Base-by-base conservation (phyloP, 768 basidiomycete species). In the Mycena kentingensis region DNA sequence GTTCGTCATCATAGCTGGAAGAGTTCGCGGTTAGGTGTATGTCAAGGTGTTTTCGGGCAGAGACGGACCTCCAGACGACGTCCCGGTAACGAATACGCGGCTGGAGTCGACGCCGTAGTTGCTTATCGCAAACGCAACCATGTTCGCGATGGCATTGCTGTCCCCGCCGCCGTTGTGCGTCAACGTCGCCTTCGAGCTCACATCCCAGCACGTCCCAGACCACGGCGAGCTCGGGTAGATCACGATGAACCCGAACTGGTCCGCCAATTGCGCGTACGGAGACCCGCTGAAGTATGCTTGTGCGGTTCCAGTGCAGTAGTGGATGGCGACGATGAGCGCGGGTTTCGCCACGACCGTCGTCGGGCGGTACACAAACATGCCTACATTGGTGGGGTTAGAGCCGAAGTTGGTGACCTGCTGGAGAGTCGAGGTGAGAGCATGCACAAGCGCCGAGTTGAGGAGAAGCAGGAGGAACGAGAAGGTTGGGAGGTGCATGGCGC, bases 81-180 rank as follows among this genome's bases (percentile, higher is more conserved):
- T 73, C 15, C 81, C 81, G 28, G 77, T 78, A 24, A 73, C 75
- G 63, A 75, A 82, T 51, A 82, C 80, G 32, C 72, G 70, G n/a
- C 52, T 60, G 2, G 77, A 32, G 55, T 81, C 75, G 31, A 79
- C 79, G 28, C 70, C 71, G 52, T 70, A 80, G 67, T 70, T 79
- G 19, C 67, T 45, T 42, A 82, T 76, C 15, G 81, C 77, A 58
- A 73, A 82, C 31, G 72, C 69, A 32, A 77, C 72, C 63, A 74
- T 72, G 19, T 68, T 75, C 0, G 71, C 78, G 54, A 83, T 80
- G 7, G 70, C 78, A 22, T 76, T 70, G 6, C 80, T 81, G 64
- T 84, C 82, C 21, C 80, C 77, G 5, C 81, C 82, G 13, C 67
- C 75, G 60, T 83, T 72, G 60, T 82, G 82, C 18, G 75, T 80